A percentile compares a stretch with the other conserved stretches of the same genome.
These are phyloP conservation scores for Boletus sp. DNA, from an alignment of 1,284 basidiomycete genomes.

Conservation along the genomic window DNA sequence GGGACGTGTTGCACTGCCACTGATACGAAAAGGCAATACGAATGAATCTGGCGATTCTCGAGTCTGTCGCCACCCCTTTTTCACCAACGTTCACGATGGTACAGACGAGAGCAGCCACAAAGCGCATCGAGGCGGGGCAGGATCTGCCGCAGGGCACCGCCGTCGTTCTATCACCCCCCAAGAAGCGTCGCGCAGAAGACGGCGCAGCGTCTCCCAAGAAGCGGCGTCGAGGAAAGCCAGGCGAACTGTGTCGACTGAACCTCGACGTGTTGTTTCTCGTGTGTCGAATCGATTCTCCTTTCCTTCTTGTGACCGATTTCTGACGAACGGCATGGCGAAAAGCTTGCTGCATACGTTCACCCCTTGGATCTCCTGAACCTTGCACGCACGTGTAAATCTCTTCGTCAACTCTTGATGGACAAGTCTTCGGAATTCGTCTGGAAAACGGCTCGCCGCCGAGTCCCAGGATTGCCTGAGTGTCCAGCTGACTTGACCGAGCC, in stretches of 20 bases:
- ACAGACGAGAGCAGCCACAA: slow-evolving; percentile 1
- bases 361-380: slow-evolving; percentile 26
- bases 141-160: not conserved
- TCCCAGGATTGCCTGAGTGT: slow-evolving; percentile 14
- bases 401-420: slow-evolving; percentile 22
- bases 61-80: not conserved
- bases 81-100: not conserved
- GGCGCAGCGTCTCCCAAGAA: not conserved
- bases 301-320: not conserved
- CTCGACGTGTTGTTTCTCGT: slow-evolving; percentile 14
- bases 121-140: not conserved
- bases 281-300: not conserved
- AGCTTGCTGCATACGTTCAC: slow-evolving; percentile 8
- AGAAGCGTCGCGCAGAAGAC: not conserved
- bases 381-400: slow-evolving; percentile 21
- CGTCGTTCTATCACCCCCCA: not conserved
- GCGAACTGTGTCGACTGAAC: slow-evolving; percentile 8
- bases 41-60: too few relatives aligned
- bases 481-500: slow-evolving; percentile 35
- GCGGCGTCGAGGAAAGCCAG: not conserved
- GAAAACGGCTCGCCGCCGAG: slow-evolving; percentile 12
- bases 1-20: too few relatives aligned
- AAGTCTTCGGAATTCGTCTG: slow-evolving; percentile 19
- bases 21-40: too few relatives aligned
- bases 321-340: not conserved